A percentile compares a stretch with the other conserved stretches of the same genome.
These are phyloP conservation scores for Carex cristatella DNA, from an alignment of 176 grass and related monocot genomes.

Conservation along the genomic window DNA sequence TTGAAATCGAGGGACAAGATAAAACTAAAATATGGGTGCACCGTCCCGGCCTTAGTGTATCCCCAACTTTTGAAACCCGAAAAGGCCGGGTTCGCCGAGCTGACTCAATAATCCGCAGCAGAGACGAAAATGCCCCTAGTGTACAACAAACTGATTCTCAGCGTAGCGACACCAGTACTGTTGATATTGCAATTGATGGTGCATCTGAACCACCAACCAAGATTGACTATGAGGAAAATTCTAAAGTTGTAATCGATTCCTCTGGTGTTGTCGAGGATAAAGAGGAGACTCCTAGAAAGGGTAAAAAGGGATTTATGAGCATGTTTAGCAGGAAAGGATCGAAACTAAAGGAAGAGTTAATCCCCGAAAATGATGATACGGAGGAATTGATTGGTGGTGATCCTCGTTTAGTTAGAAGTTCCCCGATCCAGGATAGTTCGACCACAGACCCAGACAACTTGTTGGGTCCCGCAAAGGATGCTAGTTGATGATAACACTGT, in stretches of 20 bases:
- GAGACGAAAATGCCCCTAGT: slow-evolving; percentile 13
- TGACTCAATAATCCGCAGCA: slow-evolving; percentile 29
- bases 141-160: slow-evolving; percentile 1
- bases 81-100: slow-evolving; percentile 58
- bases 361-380: not conserved
- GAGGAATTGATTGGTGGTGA: slow-evolving; percentile 23
- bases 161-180: not conserved
- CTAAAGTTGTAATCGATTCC: not conserved
- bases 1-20: slow-evolving; percentile 77
- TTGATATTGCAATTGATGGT: not conserved
- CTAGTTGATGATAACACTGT: not conserved
- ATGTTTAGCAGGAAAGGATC: slow-evolving; percentile 45
- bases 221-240: slow-evolving; percentile 13
- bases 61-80: slow-evolving; percentile 70
- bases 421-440: slow-evolving; percentile 10
- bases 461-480: not conserved
- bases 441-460: slow-evolving; percentile 20
- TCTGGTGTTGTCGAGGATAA: slow-evolving; percentile 23
- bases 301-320: slow-evolving; percentile 49
- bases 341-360: slow-evolving; percentile 34
- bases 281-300: slow-evolving; percentile 36
- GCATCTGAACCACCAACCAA: slow-evolving; percentile 18
- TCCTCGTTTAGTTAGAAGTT: slow-evolving; percentile 29
- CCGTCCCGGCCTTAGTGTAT: slow-evolving; percentile 56
- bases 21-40: slow-evolving; percentile 67